Conservation (phyloP, 495 filamentous ascomycete genomes). For the Xylaria scruposa region DNA sequence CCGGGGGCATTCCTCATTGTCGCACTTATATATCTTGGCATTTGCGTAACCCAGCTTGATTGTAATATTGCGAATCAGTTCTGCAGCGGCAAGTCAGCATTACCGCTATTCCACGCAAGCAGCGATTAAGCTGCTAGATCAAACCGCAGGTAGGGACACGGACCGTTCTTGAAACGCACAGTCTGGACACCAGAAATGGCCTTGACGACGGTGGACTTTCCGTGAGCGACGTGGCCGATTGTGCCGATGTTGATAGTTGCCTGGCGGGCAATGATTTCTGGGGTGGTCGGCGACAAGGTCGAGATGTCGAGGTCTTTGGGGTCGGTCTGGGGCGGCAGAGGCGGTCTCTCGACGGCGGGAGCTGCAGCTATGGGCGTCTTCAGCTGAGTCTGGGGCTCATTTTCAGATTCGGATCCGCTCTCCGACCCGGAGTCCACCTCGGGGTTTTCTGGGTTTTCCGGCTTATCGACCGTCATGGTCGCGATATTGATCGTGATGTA, state of each 20-base stretch:
- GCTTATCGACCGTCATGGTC: constrained; percentile 31
- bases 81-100: constrained; percentile 14
- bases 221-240: constrained; percentile 98
- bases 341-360: constrained; percentile 52
- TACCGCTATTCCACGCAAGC: background rate
- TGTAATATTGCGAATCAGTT: constrained; percentile 97
- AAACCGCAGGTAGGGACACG: background rate
- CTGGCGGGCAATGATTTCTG: constrained; percentile 96
- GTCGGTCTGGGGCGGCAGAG: constrained; percentile 87
- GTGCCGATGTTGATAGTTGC: constrained; percentile 99
- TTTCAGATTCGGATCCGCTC: constrained; percentile 28
- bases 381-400: constrained; percentile 32
- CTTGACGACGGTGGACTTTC: constrained; percentile 98
- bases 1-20: constrained; percentile 85
- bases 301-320: constrained; percentile 82
- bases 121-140: background rate
- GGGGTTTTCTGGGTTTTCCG: constrained; percentile 17
- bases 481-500: background rate
- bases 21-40: constrained; percentile 99
- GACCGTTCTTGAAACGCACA: constrained; percentile 94
- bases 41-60: constrained; percentile 99
- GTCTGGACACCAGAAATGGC: constrained; percentile 99
- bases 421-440: constrained; percentile 25
- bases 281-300: constrained; percentile 80
- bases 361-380: constrained; percentile 54